These are phyloP conservation scores for Podaxis mareebaensis DNA, from an alignment of 768 basidiomycete species.

Conservation along the genomic window DNA sequence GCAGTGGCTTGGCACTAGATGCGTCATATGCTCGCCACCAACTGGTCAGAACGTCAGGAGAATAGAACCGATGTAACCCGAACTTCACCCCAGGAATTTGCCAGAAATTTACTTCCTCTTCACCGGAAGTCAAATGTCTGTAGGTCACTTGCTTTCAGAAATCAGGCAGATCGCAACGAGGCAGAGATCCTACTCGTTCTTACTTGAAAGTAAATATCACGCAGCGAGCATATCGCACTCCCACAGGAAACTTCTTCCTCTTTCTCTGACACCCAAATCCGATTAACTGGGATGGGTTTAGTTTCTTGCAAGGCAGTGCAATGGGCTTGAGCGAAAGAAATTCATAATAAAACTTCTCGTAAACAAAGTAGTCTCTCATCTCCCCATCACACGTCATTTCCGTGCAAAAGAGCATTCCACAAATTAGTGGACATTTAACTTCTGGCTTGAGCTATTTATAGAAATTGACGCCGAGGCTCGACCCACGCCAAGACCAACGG, in stretches of 20 bases:
- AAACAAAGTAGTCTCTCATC: background rate
- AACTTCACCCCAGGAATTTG: background rate
- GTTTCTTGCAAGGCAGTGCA: constrained; percentile 11
- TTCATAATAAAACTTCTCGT: background rate
- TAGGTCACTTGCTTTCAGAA: too few relatives aligned
- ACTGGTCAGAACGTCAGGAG: too few relatives aligned
- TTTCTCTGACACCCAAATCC: background rate
- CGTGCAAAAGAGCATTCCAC: background rate
- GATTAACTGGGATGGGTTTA: constrained; percentile 2
- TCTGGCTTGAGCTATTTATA: constrained; percentile 3
- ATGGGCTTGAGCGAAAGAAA: background rate
- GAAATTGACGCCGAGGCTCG: background rate
- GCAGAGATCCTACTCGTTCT: background rate
- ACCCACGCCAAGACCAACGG: constrained; percentile 12
- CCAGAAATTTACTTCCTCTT: background rate
- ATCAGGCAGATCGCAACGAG: background rate
- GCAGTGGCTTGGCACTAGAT: too few relatives aligned
- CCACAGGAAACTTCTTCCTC: background rate
- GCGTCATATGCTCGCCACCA: too few relatives aligned
- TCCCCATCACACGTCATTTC: constrained; percentile 1
- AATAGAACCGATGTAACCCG: too few relatives aligned
- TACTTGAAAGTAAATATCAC: too few relatives aligned
- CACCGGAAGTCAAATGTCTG: background rate
- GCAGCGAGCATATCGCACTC: background rate
- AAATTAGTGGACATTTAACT: background rate